Conservation (phyloP, 2,329 filamentous ascomycete species). For the Chalaropsis thielavioides region DNA sequence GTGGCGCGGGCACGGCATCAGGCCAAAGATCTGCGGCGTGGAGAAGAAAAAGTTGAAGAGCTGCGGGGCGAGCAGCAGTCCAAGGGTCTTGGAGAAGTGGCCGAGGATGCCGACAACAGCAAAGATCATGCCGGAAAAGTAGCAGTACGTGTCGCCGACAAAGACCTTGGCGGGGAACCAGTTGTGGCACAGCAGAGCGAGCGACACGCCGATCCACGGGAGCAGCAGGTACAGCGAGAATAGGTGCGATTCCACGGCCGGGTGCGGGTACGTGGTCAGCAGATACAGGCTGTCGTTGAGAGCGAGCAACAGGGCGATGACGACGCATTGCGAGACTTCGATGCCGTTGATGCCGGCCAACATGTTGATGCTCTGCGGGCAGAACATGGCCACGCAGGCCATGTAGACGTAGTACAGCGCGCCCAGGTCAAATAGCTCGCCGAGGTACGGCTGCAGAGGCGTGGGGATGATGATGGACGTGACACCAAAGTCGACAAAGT, state of each 20-base stretch:
- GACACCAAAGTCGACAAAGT: conserved; percentile 97
- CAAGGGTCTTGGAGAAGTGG: conserved; percentile 93
- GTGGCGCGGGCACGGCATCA: conserved; percentile 87
- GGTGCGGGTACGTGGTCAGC: conserved; percentile 69
- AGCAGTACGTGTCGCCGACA: conserved; percentile 97
- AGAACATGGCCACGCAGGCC: conserved; percentile 92
- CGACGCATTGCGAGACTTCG: conserved; percentile 85
- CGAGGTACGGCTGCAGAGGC: conserved; percentile 69
- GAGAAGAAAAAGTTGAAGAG: conserved; percentile 96
- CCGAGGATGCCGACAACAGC: conserved; percentile 92
- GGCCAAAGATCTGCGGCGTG: conserved; percentile 72
- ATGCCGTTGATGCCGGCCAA: conserved; percentile 98
- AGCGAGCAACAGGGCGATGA: conserved; percentile 70
- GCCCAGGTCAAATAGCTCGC: conserved; percentile 70
- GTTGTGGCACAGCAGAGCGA: conserved; percentile 78
- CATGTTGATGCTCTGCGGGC: conserved; percentile 98
- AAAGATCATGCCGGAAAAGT: conserved; percentile 98
- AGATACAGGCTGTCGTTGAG: conserved; percentile 85
- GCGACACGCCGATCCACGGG: conserved; percentile 83
- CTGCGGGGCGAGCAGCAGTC: conserved; percentile 82
- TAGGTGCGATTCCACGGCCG: conserved; percentile 86
- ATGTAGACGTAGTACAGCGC: conserved; percentile 90
- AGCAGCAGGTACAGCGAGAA: conserved; percentile 92
- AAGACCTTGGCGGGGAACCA: conserved; percentile 94
- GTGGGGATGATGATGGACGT: conserved; percentile 87